phyloP scores from a whole-genome alignment of 2,329 filamentous ascomycete species.

The Verruconis gallopava region DNA sequence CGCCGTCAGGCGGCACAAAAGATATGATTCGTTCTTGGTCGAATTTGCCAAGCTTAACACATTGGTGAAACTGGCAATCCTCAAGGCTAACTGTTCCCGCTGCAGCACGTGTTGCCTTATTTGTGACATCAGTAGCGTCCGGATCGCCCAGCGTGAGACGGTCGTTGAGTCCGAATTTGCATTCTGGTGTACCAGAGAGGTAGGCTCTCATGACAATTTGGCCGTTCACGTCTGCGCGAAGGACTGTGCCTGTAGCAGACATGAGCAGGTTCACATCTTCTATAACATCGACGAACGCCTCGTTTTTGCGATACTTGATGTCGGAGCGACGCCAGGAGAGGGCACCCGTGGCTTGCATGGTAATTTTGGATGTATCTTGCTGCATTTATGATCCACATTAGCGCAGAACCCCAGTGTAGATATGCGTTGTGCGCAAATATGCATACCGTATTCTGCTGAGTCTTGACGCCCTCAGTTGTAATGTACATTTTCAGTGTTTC shows the following conservation, averaged over 20 bases:
- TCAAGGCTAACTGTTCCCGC: slow-evolving; percentile 92
- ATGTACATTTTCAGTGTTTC: slow-evolving; percentile 99
- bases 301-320: slow-evolving; percentile 98
- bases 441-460: slow-evolving; percentile 53
- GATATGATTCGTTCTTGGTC: slow-evolving; percentile 94
- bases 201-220: slow-evolving; percentile 99
- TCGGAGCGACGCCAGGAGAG: slow-evolving; percentile 94
- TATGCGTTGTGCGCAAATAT: no score
- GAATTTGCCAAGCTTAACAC: slow-evolving; percentile 93
- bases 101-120: slow-evolving; percentile 86
- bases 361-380: slow-evolving; percentile 94
- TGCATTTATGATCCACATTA: no score
- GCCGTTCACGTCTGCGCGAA: slow-evolving; percentile 90
- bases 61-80: slow-evolving; percentile 98
- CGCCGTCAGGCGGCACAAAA: slow-evolving; percentile 91
- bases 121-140: slow-evolving; percentile 29
- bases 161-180: slow-evolving; percentile 97
- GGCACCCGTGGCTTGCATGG: slow-evolving; percentile 96
- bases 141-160: slow-evolving; percentile 70
- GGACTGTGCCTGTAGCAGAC: slow-evolving; percentile 91
- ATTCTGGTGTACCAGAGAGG: slow-evolving; percentile 89
- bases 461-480: slow-evolving; percentile 96
- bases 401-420: no score
- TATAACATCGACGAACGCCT: slow-evolving; percentile 98
- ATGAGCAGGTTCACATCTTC: slow-evolving; percentile 98